These are phyloP conservation scores for Phialophora tarda DNA, from an alignment of 2,329 filamentous ascomycete species.

Conservation along the genomic window DNA sequence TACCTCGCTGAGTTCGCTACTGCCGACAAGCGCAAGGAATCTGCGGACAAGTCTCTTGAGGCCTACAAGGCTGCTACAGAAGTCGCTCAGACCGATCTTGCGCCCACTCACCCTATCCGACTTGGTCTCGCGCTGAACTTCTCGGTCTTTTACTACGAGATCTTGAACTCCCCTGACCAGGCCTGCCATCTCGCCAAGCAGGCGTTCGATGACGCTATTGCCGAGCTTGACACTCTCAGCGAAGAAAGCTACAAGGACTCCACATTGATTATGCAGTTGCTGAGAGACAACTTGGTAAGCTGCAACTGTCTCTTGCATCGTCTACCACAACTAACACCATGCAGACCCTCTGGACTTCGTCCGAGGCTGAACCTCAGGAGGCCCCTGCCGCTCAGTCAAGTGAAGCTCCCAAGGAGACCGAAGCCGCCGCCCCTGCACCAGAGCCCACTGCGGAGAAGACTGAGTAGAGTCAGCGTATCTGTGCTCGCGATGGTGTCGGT, in stretches of 20 bases:
- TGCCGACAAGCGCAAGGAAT: slow-evolving; percentile 92
- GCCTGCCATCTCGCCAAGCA: slow-evolving; percentile 97
- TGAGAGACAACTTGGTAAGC: slow-evolving; percentile 91
- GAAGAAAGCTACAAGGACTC: slow-evolving; percentile 99
- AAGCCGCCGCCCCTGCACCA: slow-evolving; percentile 32
- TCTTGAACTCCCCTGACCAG: slow-evolving; percentile 96
- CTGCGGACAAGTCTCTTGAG: slow-evolving; percentile 91
- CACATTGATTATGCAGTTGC: slow-evolving; percentile 97
- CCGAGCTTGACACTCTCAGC: slow-evolving; percentile 93
- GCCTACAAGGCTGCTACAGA: slow-evolving; percentile 96
- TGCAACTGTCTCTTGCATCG: slow-evolving; percentile 1
- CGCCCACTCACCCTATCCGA: slow-evolving; percentile 90
- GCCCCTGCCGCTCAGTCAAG: slow-evolving; percentile 42
- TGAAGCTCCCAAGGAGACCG: slow-evolving; percentile 40
- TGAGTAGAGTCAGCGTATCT: slow-evolving; percentile 29
- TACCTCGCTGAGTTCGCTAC: slow-evolving; percentile 97
- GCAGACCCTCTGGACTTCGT: slow-evolving; percentile 98
- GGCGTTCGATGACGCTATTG: slow-evolving; percentile 95
- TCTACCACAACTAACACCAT: slow-evolving; percentile 41
- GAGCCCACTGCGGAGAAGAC: slow-evolving; percentile 38
- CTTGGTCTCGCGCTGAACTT: slow-evolving; percentile 93
- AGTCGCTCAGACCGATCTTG: slow-evolving; percentile 85
- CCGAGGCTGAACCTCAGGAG: slow-evolving; percentile 84
- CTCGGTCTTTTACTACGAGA: slow-evolving; percentile 99
- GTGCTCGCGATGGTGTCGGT: slow-evolving; percentile 18